A percentile compares a stretch with the other conserved stretches of the same genome.
Conservation (phyloP, 2,329 filamentous ascomycete species). For the Fusarium sp. region DNA sequence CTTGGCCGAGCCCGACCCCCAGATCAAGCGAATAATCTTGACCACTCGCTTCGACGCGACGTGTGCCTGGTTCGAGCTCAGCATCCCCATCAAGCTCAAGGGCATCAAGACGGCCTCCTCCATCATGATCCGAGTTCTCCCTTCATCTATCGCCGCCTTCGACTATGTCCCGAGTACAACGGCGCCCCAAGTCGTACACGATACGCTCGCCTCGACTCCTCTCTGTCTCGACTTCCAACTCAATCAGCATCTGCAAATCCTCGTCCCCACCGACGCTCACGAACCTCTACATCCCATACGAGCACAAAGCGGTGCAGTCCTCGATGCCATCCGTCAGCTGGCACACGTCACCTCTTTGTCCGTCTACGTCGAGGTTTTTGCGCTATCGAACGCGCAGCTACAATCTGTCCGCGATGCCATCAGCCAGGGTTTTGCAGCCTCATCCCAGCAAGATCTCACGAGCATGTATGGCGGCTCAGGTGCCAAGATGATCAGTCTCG, state of each 20-base stretch:
- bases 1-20: constrained; percentile 17
- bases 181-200: neutral
- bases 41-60: constrained; percentile 14
- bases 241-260: constrained; percentile 3
- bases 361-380: constrained; percentile 26
- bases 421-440: constrained; percentile 11
- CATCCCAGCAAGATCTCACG: constrained; percentile 16
- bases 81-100: constrained; percentile 30
- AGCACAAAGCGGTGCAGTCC: constrained; percentile 22
- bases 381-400: constrained; percentile 1
- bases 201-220: constrained; percentile 9
- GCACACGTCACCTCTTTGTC: constrained; percentile 14
- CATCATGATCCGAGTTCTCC: constrained; percentile 6
- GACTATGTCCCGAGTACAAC: constrained; percentile 4
- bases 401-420: constrained; percentile 22
- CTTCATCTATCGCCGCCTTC: constrained; percentile 21
- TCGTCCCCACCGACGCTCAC: constrained; percentile 8
- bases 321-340: constrained; percentile 31
- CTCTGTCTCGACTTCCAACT: constrained; percentile 16
- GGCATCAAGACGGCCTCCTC: constrained; percentile 12
- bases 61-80: constrained; percentile 18
- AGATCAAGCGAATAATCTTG: constrained; percentile 9
- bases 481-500: constrained; percentile 24
- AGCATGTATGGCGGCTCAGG: constrained; percentile 32
- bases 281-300: constrained; percentile 23